phyloP scores from a whole-genome alignment of 2,329 filamentous ascomycete species.

The Talaromyces amestolkiae region DNA sequence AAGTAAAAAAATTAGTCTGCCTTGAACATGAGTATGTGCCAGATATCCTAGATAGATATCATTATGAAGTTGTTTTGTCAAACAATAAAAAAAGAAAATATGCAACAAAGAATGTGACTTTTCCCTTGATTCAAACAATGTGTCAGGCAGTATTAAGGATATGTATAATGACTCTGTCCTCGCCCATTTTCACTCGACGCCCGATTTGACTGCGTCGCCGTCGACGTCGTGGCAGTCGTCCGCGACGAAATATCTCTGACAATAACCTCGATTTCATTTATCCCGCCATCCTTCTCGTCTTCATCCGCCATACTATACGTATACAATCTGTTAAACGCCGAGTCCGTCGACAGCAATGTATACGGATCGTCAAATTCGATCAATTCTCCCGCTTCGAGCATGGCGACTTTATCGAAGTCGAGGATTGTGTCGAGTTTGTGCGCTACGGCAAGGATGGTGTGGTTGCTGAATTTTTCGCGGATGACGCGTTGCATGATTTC shows the following conservation, averaged over 20 bases:
- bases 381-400: slow-evolving; percentile 37
- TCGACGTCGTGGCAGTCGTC: background rate
- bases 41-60: background rate
- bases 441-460: slow-evolving; percentile 60
- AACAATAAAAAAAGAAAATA: background rate
- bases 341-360: slow-evolving; percentile 36
- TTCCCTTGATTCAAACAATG: background rate
- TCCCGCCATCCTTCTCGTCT: slow-evolving; percentile 16
- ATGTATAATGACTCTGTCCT: background rate
- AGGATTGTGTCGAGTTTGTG: slow-evolving; percentile 53
- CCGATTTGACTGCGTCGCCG: slow-evolving; percentile 4
- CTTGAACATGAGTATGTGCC: background rate
- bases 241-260: slow-evolving; percentile 4
- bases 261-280: slow-evolving; percentile 19
- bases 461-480: slow-evolving; percentile 51
- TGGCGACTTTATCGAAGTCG: slow-evolving; percentile 39
- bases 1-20: background rate
- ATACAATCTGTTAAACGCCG: slow-evolving; percentile 39
- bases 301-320: slow-evolving; percentile 23
- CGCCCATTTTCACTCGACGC: slow-evolving; percentile 1
- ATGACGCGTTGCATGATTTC: slow-evolving; percentile 57
- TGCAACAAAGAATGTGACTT: background rate
- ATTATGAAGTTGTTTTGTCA: background rate
- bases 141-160: background rate
- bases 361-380: slow-evolving; percentile 39